Percentiles rank a stretch among this genome's conserved stretches.
Conservation (phyloP, 2,329 filamentous ascomycete species). For the Penicillium italicum region DNA sequence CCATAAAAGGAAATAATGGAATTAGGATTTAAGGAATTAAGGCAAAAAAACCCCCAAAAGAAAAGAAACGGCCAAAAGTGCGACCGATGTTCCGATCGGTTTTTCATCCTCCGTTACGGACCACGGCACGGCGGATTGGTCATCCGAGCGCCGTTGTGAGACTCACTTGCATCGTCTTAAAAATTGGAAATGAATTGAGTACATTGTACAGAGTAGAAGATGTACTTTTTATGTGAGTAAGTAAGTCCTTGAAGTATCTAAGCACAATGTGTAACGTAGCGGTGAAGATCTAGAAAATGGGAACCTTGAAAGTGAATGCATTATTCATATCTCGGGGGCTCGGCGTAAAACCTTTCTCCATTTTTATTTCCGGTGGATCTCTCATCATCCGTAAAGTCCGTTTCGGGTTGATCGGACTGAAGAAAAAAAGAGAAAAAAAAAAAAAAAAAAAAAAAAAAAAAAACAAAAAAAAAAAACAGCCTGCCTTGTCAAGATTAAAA, state of each 20-base stretch:
- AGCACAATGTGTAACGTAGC: neutral
- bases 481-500: constrained; percentile 4
- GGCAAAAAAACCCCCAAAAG: neutral
- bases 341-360: neutral
- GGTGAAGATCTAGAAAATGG: neutral
- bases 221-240: neutral
- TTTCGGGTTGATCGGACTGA: constrained; percentile 5
- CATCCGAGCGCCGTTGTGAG: constrained; percentile 1
- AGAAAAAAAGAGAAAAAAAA: neutral
- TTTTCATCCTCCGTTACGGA: constrained; percentile 1
- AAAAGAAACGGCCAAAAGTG: neutral
- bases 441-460: neutral
- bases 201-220: neutral
- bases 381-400: constrained; percentile 7
- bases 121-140: constrained; percentile 9
- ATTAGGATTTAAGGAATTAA: neutral
- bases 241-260: neutral
- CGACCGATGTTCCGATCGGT: constrained; percentile 3
- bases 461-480: neutral
- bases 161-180: neutral
- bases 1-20: neutral
- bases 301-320: neutral
- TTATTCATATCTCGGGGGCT: neutral
- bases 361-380: constrained; percentile 11
- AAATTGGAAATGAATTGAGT: neutral